Base-by-base conservation (phyloP, 805 yeast genomes). In the Yarrowia sp. region DNA sequence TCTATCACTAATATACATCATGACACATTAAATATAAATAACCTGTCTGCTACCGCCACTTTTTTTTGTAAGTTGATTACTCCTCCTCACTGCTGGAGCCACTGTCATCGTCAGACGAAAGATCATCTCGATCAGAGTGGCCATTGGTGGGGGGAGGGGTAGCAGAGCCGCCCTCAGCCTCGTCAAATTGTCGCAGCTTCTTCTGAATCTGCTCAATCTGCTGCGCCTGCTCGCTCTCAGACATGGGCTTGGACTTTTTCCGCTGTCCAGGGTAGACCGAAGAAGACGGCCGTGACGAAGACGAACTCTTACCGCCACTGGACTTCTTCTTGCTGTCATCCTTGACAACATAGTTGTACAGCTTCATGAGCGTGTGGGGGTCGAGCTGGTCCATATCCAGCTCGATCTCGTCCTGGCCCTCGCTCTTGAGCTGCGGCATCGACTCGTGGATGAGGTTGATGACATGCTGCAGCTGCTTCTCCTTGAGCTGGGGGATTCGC, bases 321-420 rank as follows among this genome's bases (percentile, higher is more conserved):
- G 65, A 28, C 35, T 42, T 36, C 53, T 57, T 63, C 36, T 53
- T 58, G n/a, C 61, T 32, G 18, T 47, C 41, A 15, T 48, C 64
- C 42, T 42, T 79, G 67, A 88, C 89, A 69, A 95, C 91, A 70
- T 88, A 89, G 74, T 88, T 87, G 81, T 92, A 93, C 68, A 95
- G 80, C 72, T 90, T 89, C 74, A 90, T 78, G 64, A 93, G 83
- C 1, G 98, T 92, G 45, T 84, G 79, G 69, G 90, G 91, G 71
- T 90, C 97, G 70, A 95, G 82, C 76, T 88, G 88, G 74, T 95
- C 98, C 86, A 95, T 89, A 76, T 95, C 99, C 67, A 95, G 82
- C 79, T 95, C 99, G 67, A 95, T 95, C 79, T 95, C 98, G 66
- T 93, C 98, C 71, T 91, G 93, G 66, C 81, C 83, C 70, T 74